Conservation (phyloP, 1,284 basidiomycete genomes). For the Leccinum ambiguum region DNA sequence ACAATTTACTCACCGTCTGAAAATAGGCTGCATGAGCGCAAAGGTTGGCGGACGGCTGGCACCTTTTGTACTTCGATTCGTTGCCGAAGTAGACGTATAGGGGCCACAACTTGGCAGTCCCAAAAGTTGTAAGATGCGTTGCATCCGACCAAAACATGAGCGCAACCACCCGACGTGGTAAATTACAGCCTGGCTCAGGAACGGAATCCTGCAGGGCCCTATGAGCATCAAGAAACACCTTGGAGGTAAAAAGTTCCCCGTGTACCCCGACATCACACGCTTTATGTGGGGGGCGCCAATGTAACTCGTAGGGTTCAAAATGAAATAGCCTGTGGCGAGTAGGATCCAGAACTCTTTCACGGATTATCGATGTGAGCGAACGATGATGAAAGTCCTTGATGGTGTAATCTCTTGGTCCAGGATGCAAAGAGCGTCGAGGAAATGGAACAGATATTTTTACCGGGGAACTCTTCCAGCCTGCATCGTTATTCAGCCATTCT, state of each 20-base stretch:
- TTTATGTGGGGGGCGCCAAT: neutral
- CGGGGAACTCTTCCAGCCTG: neutral
- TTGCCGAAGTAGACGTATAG: neutral
- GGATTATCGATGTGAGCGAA: neutral
- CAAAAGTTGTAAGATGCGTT: neutral
- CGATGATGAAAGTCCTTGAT: neutral
- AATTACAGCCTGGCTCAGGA: neutral
- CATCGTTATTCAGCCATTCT: neutral
- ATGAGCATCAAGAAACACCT: neutral
- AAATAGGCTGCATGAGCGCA: neutral
- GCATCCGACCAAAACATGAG: constrained; percentile 2
- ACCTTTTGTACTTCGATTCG: neutral
- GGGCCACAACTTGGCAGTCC: neutral
- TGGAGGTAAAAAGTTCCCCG: neutral
- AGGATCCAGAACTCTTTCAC: neutral
- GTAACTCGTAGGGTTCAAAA: neutral
- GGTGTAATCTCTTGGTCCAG: neutral
- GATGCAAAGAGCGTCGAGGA: neutral
- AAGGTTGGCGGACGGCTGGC: neutral
- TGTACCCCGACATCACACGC: neutral
- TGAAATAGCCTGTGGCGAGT: neutral
- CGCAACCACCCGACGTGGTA: neutral
- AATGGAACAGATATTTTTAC: neutral
- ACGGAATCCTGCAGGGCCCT: neutral
- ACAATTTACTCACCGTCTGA: neutral